phyloP scores from a whole-genome alignment of 139 green algal genomes.

The Asterochloris erici region DNA sequence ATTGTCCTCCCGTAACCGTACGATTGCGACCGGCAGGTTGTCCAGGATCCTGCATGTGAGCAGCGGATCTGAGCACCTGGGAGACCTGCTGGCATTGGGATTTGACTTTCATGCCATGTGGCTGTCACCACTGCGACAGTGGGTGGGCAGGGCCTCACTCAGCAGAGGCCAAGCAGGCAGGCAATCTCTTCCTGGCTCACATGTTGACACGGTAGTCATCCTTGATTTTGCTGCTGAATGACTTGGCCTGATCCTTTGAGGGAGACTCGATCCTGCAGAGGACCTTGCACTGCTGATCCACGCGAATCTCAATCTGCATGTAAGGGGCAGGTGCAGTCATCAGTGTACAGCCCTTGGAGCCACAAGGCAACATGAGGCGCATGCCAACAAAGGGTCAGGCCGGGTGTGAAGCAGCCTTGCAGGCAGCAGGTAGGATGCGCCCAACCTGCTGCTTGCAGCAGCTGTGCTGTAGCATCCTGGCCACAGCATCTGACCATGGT shows the following conservation, averaged over 20 bases:
- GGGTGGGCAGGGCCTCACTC: not conserved
- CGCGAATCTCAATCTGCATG: constrained; percentile 83
- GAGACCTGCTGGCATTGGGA: not conserved
- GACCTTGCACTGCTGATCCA: constrained; percentile 93
- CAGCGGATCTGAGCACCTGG: not conserved
- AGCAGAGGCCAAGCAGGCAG: not conserved
- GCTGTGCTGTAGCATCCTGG: not conserved
- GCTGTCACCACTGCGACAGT: too few relatives aligned
- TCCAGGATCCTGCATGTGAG: constrained; percentile 86
- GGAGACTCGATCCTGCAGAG: constrained; percentile 84
- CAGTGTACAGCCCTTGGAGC: not conserved
- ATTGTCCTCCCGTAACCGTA: constrained; percentile 77
- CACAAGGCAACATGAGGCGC: too few relatives aligned
- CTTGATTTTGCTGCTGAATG: constrained; percentile 79
- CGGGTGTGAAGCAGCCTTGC: not conserved
- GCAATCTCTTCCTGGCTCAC: constrained; percentile 43
- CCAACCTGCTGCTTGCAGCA: not conserved
- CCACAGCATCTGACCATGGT: too few relatives aligned
- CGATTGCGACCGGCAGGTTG: constrained; percentile 96
- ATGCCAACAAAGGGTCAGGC: not conserved
- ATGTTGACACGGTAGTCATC: constrained; percentile 99
- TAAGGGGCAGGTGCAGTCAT: not conserved
- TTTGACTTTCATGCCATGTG: too few relatives aligned
- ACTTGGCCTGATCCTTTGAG: constrained; percentile 65
- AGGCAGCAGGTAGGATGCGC: not conserved